Evolutionary conservation across 1,284 basidiomycete species (phyloP).

Genomic region (Ceratobasidium sp.): DNA sequence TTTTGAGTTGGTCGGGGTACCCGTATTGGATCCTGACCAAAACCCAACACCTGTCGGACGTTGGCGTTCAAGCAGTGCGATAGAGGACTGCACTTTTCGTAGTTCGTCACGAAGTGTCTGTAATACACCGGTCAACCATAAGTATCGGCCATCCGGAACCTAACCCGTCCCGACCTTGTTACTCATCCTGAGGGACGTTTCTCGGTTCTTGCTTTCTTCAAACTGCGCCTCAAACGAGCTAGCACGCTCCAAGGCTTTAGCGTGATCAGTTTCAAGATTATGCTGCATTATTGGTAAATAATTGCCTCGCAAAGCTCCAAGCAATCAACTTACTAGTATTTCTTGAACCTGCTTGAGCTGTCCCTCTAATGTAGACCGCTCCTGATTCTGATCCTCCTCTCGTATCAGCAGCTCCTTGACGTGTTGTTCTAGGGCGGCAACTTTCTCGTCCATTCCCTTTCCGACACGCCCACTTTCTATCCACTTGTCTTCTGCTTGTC

Average conservation of each 20-base stretch:
- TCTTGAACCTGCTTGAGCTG: constrained; percentile 59
- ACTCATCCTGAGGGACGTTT: constrained; percentile 66
- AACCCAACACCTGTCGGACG: constrained; percentile 93
- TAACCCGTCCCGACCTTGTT: constrained; percentile 67
- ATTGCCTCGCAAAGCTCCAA: not conserved
- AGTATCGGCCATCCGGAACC: too few relatives aligned
- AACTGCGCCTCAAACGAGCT: constrained; percentile 59
- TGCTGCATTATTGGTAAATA: constrained; percentile 19
- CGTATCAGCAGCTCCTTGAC: constrained; percentile 62
- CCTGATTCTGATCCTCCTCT: constrained; percentile 54
- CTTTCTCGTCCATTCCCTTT: constrained; percentile 64
- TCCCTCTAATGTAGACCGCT: constrained; percentile 42
- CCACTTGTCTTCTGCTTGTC: constrained; percentile 56
- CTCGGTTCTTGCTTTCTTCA: constrained; percentile 68
- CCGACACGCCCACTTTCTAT: constrained; percentile 60
- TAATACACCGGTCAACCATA: constrained; percentile 27
- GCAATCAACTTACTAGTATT: constrained; percentile 63
- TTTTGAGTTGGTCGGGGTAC: constrained; percentile 23
- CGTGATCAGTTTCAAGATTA: constrained; percentile 39
- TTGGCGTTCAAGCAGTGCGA: constrained; percentile 84
- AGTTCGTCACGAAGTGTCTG: constrained; percentile 89
- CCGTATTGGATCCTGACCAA: constrained; percentile 60
- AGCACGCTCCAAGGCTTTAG: constrained; percentile 43
- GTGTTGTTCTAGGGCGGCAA: constrained; percentile 61
- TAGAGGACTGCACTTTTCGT: constrained; percentile 89